phyloP scores from a whole-genome alignment of 2,329 filamentous ascomycete genomes.

The Fusarium subtropicale region DNA sequence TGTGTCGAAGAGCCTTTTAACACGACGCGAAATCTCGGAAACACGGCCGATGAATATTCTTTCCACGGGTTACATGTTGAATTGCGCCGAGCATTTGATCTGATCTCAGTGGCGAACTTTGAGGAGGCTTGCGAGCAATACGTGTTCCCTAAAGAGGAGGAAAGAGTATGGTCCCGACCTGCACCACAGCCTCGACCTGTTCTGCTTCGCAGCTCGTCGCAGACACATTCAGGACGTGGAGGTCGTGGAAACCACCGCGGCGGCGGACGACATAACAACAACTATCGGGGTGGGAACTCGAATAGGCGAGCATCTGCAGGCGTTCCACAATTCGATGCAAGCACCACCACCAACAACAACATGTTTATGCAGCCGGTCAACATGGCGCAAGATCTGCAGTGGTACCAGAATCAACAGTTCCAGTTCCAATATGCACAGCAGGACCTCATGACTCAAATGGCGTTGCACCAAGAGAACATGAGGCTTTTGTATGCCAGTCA shows the following conservation, averaged over 20 bases:
- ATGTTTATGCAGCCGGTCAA: slow-evolving; percentile 59
- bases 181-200: slow-evolving; percentile 65
- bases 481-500: slow-evolving; percentile 53
- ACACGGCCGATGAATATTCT: slow-evolving; percentile 95
- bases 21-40: slow-evolving; percentile 86
- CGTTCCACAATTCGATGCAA: slow-evolving; percentile 62
- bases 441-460: slow-evolving; percentile 57
- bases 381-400: slow-evolving; percentile 61
- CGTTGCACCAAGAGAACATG: slow-evolving; percentile 55
- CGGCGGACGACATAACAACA: slow-evolving; percentile 61
- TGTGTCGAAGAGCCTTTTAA: slow-evolving; percentile 99
- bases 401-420: slow-evolving; percentile 60
- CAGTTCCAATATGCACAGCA: slow-evolving; percentile 57
- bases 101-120: slow-evolving; percentile 82
- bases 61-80: slow-evolving; percentile 93
- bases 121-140: slow-evolving; percentile 88
- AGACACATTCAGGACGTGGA: slow-evolving; percentile 64
- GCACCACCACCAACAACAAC: slow-evolving; percentile 38
- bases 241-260: slow-evolving; percentile 62
- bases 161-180: slow-evolving; percentile 69
- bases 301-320: slow-evolving; percentile 66
- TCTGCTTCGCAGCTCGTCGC: slow-evolving; percentile 70
- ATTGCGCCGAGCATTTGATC: slow-evolving; percentile 86
- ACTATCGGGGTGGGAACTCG: slow-evolving; percentile 58
- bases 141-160: slow-evolving; percentile 86